These are phyloP conservation scores for Aspergillus affinis DNA, from an alignment of 495 filamentous ascomycete genomes.

Conservation along the genomic window DNA sequence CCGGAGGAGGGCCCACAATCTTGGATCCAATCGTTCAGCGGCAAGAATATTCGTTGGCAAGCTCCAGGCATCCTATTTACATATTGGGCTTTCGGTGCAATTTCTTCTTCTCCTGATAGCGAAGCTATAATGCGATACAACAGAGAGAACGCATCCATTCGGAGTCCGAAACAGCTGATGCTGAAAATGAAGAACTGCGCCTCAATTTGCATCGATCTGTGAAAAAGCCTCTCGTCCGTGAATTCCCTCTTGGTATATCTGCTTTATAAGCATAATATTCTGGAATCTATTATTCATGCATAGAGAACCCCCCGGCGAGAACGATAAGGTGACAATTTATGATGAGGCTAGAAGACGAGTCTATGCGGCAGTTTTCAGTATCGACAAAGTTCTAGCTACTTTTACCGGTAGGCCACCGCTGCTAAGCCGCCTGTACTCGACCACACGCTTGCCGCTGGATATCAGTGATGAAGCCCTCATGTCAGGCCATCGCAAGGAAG, in stretches of 20 bases:
- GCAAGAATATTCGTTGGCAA: conserved; percentile 2
- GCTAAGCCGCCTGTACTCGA: conserved; percentile 6
- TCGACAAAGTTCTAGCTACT: conserved; percentile 9
- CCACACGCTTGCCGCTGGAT: conserved; percentile 6
- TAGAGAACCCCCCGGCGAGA: conserved; percentile 1
- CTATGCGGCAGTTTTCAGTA: conserved; percentile 4
- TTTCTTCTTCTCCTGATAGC: neutral
- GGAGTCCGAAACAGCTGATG: conserved; percentile 1
- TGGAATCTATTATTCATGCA: conserved; percentile 8
- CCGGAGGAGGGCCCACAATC: neutral
- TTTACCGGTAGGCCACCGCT: conserved; percentile 10
- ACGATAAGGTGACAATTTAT: conserved; percentile 4
- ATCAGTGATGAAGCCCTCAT: conserved; percentile 7
- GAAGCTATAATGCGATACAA: neutral
- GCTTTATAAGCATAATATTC: conserved; percentile 12
- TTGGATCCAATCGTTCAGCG: conserved; percentile 7
- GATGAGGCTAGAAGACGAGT: conserved; percentile 8
- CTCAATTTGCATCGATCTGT: conserved; percentile 8
- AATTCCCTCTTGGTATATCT: conserved; percentile 2
- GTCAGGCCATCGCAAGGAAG: neutral
- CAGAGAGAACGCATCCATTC: neutral
- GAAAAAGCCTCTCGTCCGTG: neutral
- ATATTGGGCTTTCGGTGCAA: conserved; percentile 7
- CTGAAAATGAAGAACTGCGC: conserved; percentile 8
- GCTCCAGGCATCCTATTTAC: conserved; percentile 1